Evolutionary conservation across 371 early-diverging fungal species (phyloP).

Genomic region (Mortierella sp.): DNA sequence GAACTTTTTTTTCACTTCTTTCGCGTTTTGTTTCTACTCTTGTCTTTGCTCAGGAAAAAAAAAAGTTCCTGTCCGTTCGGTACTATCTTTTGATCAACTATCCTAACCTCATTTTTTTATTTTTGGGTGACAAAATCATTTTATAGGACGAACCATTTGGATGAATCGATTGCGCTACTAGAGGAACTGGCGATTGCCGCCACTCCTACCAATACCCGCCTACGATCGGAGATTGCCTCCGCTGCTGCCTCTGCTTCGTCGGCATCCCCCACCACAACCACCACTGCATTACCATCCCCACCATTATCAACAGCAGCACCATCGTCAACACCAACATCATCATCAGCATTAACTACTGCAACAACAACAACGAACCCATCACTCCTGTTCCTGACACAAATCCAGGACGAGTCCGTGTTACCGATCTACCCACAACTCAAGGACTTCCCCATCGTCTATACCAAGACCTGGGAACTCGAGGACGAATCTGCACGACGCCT

Average conservation of each 20-base stretch:
- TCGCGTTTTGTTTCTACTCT: neutral
- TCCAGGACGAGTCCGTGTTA: constrained; percentile 29
- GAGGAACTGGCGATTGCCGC: constrained; percentile 54
- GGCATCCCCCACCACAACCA: neutral
- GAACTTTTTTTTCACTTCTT: neutral
- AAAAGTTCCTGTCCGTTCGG: neutral
- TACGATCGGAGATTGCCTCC: constrained; percentile 39
- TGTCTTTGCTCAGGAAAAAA: neutral
- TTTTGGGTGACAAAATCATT: too few relatives aligned
- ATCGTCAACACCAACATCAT: constrained; percentile 15
- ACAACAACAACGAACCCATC: constrained; percentile 14
- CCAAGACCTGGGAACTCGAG: constrained; percentile 70
- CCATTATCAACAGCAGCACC: constrained; percentile 14
- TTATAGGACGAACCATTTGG: constrained; percentile 43
- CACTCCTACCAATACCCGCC: constrained; percentile 50
- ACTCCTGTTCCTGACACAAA: constrained; percentile 53
- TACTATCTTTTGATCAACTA: neutral
- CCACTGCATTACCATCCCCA: constrained; percentile 5
- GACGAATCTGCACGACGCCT: constrained; percentile 60
- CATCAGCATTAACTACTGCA: constrained; percentile 37
- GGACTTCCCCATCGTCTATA: constrained; percentile 65
- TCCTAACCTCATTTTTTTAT: neutral
- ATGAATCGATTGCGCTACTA: constrained; percentile 46
- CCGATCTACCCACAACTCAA: constrained; percentile 59
- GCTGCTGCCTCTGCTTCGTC: constrained; percentile 22